Base-by-base conservation (phyloP, 2,329 filamentous ascomycete species). In the Pleoardoris graminearum region DNA sequence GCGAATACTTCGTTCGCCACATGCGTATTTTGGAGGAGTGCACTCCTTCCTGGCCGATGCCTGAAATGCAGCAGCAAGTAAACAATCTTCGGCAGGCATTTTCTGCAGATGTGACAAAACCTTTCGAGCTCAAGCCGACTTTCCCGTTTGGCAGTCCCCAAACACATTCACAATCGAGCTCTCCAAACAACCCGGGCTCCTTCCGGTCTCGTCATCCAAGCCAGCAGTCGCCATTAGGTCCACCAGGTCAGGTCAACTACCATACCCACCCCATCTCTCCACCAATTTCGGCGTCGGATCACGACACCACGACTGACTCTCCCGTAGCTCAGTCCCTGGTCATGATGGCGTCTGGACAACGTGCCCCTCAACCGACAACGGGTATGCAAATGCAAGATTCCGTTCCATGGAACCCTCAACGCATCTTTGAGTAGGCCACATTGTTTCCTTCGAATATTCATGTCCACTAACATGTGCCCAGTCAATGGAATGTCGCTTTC, bases 401-500 rank as follows among this genome's bases (percentile, higher is more conserved):
- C 42, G 80, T 82, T 21, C 77, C 81, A 50, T 96, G 91, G 91
- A 95, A 96, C 66, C 92, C 91, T 21, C 84, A 89, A 27, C 84
- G 88, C 53, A 91, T 96, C 61, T 93, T 96, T 81, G 90, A 93
- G 91, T 96, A 81, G 90, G 83, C 29, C 27, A 33, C 32, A 10
- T 1, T 36, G 14, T 19, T 14, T 14, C 23, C 10, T 29, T 14
- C 7, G 3, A 7, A 4, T 16, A 37, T 25, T 37, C 3, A 1
- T 19, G 19, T 25, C 48, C n/a, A 17, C 62, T 67, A 65, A 68
- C 37, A 12, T 51, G 6, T 14, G 21, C 6, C 44, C 66, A 96
- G 92, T 74, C 91, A 96, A 79, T 97, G 93, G 92, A 92, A 96
- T 75, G 87, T 89, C 68, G 92, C 93, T 60, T 97, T 97, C 77